Evolutionary conservation across 495 filamentous ascomycete genomes (phyloP), one percentile per base, ranked within the genome.

Genomic region (Eremomyces bilateralis): DNA sequence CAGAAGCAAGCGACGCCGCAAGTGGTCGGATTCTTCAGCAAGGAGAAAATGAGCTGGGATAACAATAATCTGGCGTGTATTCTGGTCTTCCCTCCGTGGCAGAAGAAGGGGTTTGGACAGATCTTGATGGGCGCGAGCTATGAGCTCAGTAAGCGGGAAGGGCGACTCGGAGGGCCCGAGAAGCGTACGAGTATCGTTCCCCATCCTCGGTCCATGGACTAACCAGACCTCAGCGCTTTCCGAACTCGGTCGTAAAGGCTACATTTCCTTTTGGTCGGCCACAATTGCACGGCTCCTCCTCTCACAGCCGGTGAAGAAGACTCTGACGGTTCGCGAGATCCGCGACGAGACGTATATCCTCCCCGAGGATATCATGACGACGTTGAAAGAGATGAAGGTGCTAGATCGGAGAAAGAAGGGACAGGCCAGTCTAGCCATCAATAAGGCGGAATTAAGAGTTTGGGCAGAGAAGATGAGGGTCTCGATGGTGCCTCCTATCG

Each of bases 41-140:
- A 95, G 49, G 88, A 99, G 58, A 95, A 95, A 47, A 74, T 92
- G 55, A 88, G 80, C 3, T 99, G 88, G 88, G 88, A 99, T 48
- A 80, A 88, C 45, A 94, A 95, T 52, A 99, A 95, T 42, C 67
- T 99, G 0, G 88, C 88, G 2, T 99, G 88, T 50, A 99, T 99
- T 39, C 62, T 94, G 17, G 67, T 99, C 8, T 94, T 99, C 50
- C 88, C 90, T 2, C 88, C 88, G 1, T 95, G 84, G 67, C 88
- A 95, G 51, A 69, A 74, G 34, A 80, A 76, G 42, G 81, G 83
- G 11, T 66, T 94, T 2, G 88, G 88, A 4, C 73, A 81, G 37
- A 57, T 94, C 31, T 64, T 99, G 31, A 95, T 95, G 70, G 81
- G 80, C 27, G 72, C 84, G 6, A 84, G 76, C 34, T 99, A 95